Evolutionary conservation across 2,329 filamentous ascomycete species (phyloP).

Genomic region (Exophiala sideris): DNA sequence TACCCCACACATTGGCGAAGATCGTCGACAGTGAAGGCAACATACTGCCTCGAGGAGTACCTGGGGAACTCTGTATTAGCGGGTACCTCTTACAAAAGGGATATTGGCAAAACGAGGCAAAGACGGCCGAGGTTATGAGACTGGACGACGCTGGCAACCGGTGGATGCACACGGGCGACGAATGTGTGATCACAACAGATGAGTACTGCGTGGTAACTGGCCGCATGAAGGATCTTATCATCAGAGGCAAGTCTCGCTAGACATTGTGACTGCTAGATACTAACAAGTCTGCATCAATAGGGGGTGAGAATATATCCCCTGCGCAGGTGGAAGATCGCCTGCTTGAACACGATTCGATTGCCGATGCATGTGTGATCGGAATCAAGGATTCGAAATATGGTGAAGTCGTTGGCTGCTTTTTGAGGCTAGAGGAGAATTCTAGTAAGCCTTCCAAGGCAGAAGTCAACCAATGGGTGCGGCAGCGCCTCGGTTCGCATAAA

Average conservation of each 20-base stretch:
- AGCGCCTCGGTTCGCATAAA: constrained; percentile 62
- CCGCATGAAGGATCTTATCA: constrained; percentile 77
- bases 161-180: constrained; percentile 92
- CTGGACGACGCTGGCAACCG: constrained; percentile 44
- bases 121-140: constrained; percentile 65
- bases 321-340: constrained; percentile 87
- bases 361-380: constrained; percentile 65
- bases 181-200: constrained; percentile 70
- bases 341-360: constrained; percentile 62
- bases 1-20: constrained; percentile 78
- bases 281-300: constrained; percentile 34
- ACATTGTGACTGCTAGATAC: background rate
- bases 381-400: constrained; percentile 67
- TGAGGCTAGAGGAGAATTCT: constrained; percentile 52
- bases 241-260: constrained; percentile 48
- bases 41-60: constrained; percentile 61
- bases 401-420: constrained; percentile 67
- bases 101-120: constrained; percentile 71
- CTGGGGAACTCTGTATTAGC: constrained; percentile 75
- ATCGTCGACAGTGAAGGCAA: constrained; percentile 68
- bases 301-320: constrained; percentile 92
- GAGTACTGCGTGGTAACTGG: constrained; percentile 77
- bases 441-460: constrained; percentile 47
- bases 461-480: constrained; percentile 60
- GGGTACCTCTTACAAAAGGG: constrained; percentile 89